Percentiles rank a stretch among this genome's conserved stretches.
Conservation (phyloP, 2,329 filamentous ascomycete species). For the Zymoseptoria tritici region DNA sequence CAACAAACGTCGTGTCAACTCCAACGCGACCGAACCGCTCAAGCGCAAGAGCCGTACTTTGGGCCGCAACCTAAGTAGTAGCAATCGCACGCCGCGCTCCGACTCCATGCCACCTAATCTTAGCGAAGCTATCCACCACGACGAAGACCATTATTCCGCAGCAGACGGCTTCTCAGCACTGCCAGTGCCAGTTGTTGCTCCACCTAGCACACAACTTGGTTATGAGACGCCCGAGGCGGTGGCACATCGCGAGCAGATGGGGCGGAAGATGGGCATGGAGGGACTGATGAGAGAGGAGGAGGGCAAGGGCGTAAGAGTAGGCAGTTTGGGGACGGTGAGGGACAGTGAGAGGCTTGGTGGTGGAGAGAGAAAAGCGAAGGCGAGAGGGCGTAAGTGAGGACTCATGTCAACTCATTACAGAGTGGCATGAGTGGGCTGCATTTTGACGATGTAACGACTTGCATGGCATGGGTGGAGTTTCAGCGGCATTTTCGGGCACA, state of each 20-base stretch:
- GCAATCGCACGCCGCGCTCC: constrained; percentile 10
- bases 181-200: constrained; percentile 9
- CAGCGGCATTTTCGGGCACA: neutral
- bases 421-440: neutral
- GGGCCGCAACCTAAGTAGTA: constrained; percentile 25
- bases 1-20: constrained; percentile 8
- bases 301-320: constrained; percentile 15
- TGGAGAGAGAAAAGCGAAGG: constrained; percentile 3
- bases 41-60: constrained; percentile 26
- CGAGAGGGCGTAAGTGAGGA: neutral
- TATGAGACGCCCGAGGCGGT: constrained; percentile 29
- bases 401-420: neutral
- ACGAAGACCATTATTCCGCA: constrained; percentile 9
- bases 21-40: constrained; percentile 5
- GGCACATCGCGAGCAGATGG: constrained; percentile 24
- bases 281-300: constrained; percentile 18
- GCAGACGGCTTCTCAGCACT: constrained; percentile 16
- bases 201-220: constrained; percentile 29
- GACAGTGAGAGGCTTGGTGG: constrained; percentile 17
- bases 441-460: neutral
- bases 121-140: constrained; percentile 4
- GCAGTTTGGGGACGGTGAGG: constrained; percentile 26
- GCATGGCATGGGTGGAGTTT: neutral
- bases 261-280: constrained; percentile 26
- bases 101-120: constrained; percentile 10